These are phyloP conservation scores for Scedosporium boydii DNA, from an alignment of 2,329 filamentous ascomycete genomes.

Conservation along the genomic window DNA sequence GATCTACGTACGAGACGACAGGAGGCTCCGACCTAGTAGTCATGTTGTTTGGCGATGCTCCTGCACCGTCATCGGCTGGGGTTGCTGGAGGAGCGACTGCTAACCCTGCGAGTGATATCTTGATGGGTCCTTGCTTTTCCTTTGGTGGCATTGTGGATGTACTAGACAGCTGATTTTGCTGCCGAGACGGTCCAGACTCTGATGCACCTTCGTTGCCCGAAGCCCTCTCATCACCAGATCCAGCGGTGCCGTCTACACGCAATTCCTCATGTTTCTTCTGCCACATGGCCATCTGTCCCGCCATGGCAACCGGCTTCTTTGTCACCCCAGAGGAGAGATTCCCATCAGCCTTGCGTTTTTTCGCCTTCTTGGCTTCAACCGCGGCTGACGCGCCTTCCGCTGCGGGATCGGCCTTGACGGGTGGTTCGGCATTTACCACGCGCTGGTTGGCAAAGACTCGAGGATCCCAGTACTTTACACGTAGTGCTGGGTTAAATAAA, in stretches of 20 bases:
- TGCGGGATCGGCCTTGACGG: slow-evolving; percentile 12
- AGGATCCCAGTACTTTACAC: slow-evolving; percentile 68
- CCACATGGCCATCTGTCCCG: slow-evolving; percentile 34
- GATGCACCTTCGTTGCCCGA: not conserved
- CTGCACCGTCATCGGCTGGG: not conserved
- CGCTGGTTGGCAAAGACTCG: slow-evolving; percentile 61
- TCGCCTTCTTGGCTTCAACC: slow-evolving; percentile 26
- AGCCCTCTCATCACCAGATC: slow-evolving; percentile 6
- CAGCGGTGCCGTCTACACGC: slow-evolving; percentile 10
- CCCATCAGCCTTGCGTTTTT: slow-evolving; percentile 45
- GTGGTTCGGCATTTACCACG: slow-evolving; percentile 43
- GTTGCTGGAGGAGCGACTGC: slow-evolving; percentile 4
- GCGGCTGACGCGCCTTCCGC: slow-evolving; percentile 25
- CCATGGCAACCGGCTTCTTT: slow-evolving; percentile 31
- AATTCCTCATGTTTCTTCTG: slow-evolving; percentile 33
- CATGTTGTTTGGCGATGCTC: not conserved
- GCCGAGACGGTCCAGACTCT: not conserved
- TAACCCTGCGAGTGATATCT: slow-evolving; percentile 20
- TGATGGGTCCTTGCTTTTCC: slow-evolving; percentile 14
- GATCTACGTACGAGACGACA: slow-evolving; percentile 47
- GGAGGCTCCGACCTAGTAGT: not conserved
- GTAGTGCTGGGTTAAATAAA: slow-evolving; percentile 56
- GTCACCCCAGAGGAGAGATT: slow-evolving; percentile 15
- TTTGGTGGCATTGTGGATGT: slow-evolving; percentile 1
- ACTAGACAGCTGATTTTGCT: slow-evolving; percentile 5